Percentiles rank a stretch among this genome's conserved stretches.
Conservation (phyloP, 495 filamentous ascomycete genomes). For the Talaromyces trachyspermus region DNA sequence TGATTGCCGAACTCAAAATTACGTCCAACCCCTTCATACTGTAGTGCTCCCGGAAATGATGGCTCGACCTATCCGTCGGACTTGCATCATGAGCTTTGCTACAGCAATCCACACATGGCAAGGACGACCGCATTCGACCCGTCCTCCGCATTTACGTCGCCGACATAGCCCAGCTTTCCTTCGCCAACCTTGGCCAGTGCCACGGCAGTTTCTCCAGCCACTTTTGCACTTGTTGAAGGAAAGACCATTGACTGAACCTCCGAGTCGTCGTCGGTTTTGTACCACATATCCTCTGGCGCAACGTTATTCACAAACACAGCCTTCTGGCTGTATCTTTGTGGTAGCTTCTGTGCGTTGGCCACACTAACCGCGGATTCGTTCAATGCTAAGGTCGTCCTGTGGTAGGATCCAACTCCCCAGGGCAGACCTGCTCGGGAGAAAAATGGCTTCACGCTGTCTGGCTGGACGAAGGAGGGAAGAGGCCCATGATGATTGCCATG, state of each 20-base stretch:
- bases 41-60: no score
- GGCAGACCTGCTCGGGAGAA: conserved; percentile 11
- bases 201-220: conserved; percentile 20
- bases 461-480: conserved; percentile 9
- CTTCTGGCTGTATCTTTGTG: conserved; percentile 32
- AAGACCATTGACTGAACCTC: not conserved
- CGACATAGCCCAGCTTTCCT: conserved; percentile 34
- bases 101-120: conserved; percentile 9
- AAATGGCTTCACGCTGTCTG: not conserved
- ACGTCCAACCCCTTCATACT: no score
- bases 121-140: conserved; percentile 22
- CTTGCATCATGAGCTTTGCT: no score
- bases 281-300: not conserved
- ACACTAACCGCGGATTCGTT: conserved; percentile 5
- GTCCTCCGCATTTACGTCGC: conserved; percentile 37
- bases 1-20: no score
- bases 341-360: conserved; percentile 12
- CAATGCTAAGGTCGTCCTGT: conserved; percentile 15
- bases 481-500: not conserved
- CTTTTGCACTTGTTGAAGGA: conserved; percentile 9
- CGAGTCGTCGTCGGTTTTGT: conserved; percentile 15
- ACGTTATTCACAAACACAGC: conserved; percentile 26
- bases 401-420: conserved; percentile 25
- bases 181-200: conserved; percentile 25
- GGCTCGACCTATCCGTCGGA: no score